These are phyloP conservation scores for Ganoderma lingzhi DNA, from an alignment of 1,284 basidiomycete genomes.

Conservation along the genomic window DNA sequence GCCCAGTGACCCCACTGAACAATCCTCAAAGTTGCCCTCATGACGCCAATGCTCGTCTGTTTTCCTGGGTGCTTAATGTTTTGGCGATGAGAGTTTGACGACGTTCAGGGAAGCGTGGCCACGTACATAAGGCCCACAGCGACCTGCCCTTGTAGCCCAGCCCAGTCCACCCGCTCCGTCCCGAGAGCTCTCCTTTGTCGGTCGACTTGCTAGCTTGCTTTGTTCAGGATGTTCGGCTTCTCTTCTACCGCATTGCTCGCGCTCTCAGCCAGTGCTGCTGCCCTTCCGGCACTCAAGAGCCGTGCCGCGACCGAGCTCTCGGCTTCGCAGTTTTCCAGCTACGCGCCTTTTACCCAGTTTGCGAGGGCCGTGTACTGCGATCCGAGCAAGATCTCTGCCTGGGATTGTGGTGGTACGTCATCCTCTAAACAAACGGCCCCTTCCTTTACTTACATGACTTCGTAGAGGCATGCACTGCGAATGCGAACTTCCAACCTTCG, in stretches of 20 bases:
- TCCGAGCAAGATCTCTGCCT: slow-evolving; percentile 45
- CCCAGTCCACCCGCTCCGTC: not conserved
- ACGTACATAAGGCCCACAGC: not conserved
- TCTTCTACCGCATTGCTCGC: too few species aligned
- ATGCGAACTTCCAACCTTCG: slow-evolving; percentile 52
- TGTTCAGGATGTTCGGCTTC: too few species aligned
- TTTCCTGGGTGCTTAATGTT: not conserved
- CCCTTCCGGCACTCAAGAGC: too few species aligned
- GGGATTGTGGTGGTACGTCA: slow-evolving; percentile 54
- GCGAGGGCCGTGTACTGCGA: slow-evolving; percentile 62
- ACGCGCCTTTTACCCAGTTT: slow-evolving; percentile 56
- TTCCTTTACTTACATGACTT: not conserved
- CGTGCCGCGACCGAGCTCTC: too few species aligned
- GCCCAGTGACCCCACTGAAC: not conserved
- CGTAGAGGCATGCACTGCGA: slow-evolving; percentile 47
- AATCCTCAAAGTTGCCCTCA: not conserved
- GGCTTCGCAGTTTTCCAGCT: slow-evolving; percentile 36
- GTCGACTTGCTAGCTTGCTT: not conserved
- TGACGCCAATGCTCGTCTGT: not conserved
- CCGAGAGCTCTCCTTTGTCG: not conserved
- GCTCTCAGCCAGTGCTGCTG: too few species aligned
- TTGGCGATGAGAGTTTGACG: not conserved
- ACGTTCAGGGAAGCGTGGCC: not conserved
- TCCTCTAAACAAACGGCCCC: too few species aligned
- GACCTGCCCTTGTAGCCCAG: not conserved